phyloP scores from a whole-genome alignment of 106 monocot genomes.

The Gastrodia elata region DNA sequence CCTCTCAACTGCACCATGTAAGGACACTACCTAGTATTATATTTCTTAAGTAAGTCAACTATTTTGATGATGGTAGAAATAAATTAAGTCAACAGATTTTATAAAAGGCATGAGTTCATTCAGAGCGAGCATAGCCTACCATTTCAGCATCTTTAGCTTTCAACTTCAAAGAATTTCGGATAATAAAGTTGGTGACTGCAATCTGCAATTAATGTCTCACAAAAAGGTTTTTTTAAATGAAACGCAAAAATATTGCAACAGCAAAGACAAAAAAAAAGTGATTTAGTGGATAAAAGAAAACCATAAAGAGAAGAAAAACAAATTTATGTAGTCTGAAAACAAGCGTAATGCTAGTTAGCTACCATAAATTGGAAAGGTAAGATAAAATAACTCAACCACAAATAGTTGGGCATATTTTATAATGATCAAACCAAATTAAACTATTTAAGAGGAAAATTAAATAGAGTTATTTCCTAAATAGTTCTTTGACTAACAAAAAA shows the following conservation, averaged over 20 bases:
- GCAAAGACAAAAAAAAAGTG: not conserved
- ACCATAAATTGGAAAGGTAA: not conserved
- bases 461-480: too few species aligned
- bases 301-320: not conserved
- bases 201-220: slow-evolving; percentile 29
- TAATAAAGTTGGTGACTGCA: slow-evolving; percentile 52
- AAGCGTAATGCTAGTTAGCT: not conserved
- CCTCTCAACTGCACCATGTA: slow-evolving; percentile 55
- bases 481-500: too few species aligned
- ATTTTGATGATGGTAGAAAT: not conserved
- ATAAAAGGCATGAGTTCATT: not conserved
- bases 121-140: slow-evolving; percentile 19
- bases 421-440: not conserved
- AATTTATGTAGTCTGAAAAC: not conserved
- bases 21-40: slow-evolving; percentile 35
- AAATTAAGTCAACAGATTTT: not conserved
- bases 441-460: not conserved
- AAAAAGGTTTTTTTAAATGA: not conserved
- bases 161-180: slow-evolving; percentile 77
- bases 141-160: slow-evolving; percentile 80
- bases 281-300: not conserved
- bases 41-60: not conserved
- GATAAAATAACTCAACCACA: not conserved
- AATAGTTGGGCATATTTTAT: not conserved
- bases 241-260: not conserved